Percentiles rank a stretch among this genome's conserved stretches.
phyloP scores from a whole-genome alignment of 148 eudicot genomes.

The Rheum nobile region DNA sequence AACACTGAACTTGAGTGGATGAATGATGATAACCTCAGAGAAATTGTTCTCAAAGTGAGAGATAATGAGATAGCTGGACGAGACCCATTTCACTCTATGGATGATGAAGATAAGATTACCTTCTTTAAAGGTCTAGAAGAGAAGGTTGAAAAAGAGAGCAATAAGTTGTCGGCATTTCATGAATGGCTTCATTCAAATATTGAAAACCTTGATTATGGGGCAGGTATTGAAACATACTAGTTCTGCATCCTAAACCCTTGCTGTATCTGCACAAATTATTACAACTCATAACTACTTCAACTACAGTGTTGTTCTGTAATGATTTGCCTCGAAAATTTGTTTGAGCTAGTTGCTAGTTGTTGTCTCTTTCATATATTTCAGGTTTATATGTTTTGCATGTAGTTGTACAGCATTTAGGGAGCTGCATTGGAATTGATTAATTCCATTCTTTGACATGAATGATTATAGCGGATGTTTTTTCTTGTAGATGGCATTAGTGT shows the following conservation, averaged over 20 bases:
- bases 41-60: conserved; percentile 78
- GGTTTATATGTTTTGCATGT: not conserved
- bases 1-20: conserved; percentile 80
- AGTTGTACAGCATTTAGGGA: not conserved
- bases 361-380: not conserved
- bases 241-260: not conserved
- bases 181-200: conserved; percentile 79
- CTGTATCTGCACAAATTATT: not conserved
- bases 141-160: conserved; percentile 58
- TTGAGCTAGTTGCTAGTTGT: not conserved
- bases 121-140: conserved; percentile 75
- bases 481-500: conserved; percentile 75
- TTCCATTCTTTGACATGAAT: not conserved
- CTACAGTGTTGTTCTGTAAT: not conserved
- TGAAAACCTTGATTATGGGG: conserved; percentile 91
- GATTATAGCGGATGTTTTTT: not conserved
- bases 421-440: not conserved
- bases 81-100: conserved; percentile 75
- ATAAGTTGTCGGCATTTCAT: conserved; percentile 51
- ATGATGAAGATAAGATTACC: conserved; percentile 54
- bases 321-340: not conserved
- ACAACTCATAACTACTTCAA: not conserved
- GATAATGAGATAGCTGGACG: conserved; percentile 84
- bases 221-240: conserved; percentile 38
- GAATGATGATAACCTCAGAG: conserved; percentile 76